phyloP scores from a whole-genome alignment of 2,329 filamentous ascomycete species.

The Macrophomina pseudophaseolina region DNA sequence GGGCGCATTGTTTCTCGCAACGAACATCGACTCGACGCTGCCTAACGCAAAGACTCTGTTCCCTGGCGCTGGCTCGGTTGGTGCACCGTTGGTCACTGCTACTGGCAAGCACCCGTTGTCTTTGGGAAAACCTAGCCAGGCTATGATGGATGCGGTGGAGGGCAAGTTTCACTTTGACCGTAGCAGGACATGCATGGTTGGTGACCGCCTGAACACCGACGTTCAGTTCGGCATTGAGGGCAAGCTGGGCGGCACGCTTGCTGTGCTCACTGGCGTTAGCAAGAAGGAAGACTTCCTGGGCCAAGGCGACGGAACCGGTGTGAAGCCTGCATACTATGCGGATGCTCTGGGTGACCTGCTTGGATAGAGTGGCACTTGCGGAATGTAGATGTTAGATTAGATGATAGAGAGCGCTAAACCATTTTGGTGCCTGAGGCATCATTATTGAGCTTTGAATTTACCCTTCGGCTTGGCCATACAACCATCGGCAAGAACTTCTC shows the following conservation, averaged over 20 bases:
- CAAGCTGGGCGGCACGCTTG: constrained; percentile 85
- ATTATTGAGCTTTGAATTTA: neutral
- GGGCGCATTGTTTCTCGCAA: constrained; percentile 87
- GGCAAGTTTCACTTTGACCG: constrained; percentile 92
- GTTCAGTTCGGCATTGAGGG: constrained; percentile 95
- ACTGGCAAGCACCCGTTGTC: constrained; percentile 71
- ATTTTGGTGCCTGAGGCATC: constrained; percentile 9
- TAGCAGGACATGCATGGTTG: constrained; percentile 89
- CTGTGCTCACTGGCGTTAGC: constrained; percentile 87
- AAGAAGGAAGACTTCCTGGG: constrained; percentile 83
- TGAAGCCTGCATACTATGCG: constrained; percentile 81
- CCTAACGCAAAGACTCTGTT: constrained; percentile 84
- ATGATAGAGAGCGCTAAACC: neutral
- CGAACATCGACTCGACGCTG: constrained; percentile 89
- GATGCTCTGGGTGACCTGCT: constrained; percentile 81
- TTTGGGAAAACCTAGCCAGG: constrained; percentile 93
- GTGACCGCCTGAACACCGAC: constrained; percentile 91
- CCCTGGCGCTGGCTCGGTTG: constrained; percentile 85
- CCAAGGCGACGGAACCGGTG: constrained; percentile 66
- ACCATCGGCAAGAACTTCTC: too few species aligned
- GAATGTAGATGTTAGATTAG: constrained; percentile 2
- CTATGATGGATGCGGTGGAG: constrained; percentile 99
- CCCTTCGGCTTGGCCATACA: neutral
- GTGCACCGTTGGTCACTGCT: constrained; percentile 73
- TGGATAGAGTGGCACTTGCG: constrained; percentile 31